These are phyloP conservation scores for Maudiozyma barnettii DNA, from an alignment of 805 yeast genomes.

Conservation along the genomic window DNA sequence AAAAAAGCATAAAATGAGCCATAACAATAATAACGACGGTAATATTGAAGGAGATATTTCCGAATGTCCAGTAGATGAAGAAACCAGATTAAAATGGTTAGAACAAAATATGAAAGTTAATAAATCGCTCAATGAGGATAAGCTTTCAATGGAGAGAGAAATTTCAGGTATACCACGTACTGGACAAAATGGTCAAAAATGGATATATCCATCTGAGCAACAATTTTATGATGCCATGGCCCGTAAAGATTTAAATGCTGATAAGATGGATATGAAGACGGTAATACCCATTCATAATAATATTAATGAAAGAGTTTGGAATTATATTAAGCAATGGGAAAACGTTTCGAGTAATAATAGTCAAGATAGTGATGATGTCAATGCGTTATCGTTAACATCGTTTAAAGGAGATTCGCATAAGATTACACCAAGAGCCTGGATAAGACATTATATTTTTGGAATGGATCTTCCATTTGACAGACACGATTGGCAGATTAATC, in stretches of 20 bases:
- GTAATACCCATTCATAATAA: conserved; percentile 91
- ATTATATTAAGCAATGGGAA: conserved; percentile 78
- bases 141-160: conserved; percentile 49
- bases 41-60: neutral
- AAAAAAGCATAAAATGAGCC: neutral
- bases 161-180: conserved; percentile 79
- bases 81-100: conserved; percentile 52
- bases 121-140: too few species aligned
- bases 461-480: conserved; percentile 82
- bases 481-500: conserved; percentile 84
- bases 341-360: conserved; percentile 26
- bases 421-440: conserved; percentile 79
- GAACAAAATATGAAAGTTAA: conserved; percentile 20
- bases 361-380: neutral
- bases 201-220: conserved; percentile 94
- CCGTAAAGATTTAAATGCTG: conserved; percentile 60
- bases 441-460: conserved; percentile 53
- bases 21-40: neutral
- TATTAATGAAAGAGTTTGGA: conserved; percentile 91
- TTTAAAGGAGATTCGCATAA: conserved; percentile 85
- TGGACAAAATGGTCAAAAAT: conserved; percentile 45
- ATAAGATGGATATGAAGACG: conserved; percentile 72
- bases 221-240: conserved; percentile 93
- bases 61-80: conserved; percentile 64
- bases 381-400: conserved; percentile 59